Conservation (phyloP, 2,329 filamentous ascomycete genomes). For the Samsoniella hepiali region DNA sequence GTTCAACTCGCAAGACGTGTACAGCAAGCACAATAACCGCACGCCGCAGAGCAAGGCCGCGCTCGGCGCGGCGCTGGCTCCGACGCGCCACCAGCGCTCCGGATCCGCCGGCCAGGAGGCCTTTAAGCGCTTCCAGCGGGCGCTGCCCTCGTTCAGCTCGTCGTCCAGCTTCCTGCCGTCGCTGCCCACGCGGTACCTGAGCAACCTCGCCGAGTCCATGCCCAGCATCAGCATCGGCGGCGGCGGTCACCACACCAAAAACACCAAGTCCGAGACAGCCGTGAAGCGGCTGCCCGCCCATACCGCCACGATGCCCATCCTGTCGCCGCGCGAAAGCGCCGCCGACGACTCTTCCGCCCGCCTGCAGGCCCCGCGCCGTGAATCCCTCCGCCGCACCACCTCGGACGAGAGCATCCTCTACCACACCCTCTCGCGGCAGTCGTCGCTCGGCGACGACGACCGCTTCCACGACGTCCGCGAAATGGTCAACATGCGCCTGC, state of each 20-base stretch:
- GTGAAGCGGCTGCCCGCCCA: background rate
- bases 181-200: constrained; percentile 31
- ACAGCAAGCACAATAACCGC: constrained; percentile 12
- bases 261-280: constrained; percentile 6
- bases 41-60: constrained; percentile 28
- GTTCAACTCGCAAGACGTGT: constrained; percentile 19
- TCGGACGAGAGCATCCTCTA: constrained; percentile 74
- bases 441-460: constrained; percentile 79
- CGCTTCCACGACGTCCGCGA: constrained; percentile 77
- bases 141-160: constrained; percentile 48
- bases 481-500: constrained; percentile 83
- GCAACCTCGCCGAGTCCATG: constrained; percentile 20
- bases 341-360: background rate
- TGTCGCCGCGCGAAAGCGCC: background rate
- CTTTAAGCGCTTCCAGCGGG: constrained; percentile 54
- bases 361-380: constrained; percentile 23
- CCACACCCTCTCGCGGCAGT: constrained; percentile 71
- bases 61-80: constrained; percentile 46
- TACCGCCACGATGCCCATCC: background rate
- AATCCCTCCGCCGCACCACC: constrained; percentile 33
- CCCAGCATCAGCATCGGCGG: constrained; percentile 23
- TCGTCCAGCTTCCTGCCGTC: constrained; percentile 38
- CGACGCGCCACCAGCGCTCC: constrained; percentile 47
- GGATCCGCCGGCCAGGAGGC: constrained; percentile 56
- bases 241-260: constrained; percentile 15